A percentile compares a stretch with the other conserved stretches of the same genome.
These are phyloP conservation scores for Garcia nutans DNA, from an alignment of 345 rosid species.

Conservation along the genomic window DNA sequence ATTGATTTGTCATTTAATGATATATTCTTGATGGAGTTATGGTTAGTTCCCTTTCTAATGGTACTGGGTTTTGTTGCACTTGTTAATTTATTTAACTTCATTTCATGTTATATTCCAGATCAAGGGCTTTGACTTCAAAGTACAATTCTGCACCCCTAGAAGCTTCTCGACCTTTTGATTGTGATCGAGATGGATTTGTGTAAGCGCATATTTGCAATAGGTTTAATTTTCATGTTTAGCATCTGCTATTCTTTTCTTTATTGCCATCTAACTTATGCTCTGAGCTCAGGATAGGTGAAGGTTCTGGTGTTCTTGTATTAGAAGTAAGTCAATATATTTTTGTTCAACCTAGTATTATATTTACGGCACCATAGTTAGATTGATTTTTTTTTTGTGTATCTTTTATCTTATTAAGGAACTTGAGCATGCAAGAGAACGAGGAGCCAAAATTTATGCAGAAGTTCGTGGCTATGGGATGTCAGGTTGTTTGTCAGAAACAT, in stretches of 20 bases:
- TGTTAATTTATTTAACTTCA: slow-evolving; percentile 2
- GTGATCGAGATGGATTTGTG: slow-evolving; percentile 96
- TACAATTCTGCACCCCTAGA: slow-evolving; percentile 73
- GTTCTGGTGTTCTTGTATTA: slow-evolving; percentile 76
- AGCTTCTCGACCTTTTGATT: slow-evolving; percentile 95
- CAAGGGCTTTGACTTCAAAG: slow-evolving; percentile 83
- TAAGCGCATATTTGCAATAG: slow-evolving; percentile 39
- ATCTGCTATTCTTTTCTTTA: background rate
- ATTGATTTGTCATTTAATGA: background rate
- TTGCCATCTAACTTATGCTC: slow-evolving; percentile 21
- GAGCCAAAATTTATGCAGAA: slow-evolving; percentile 88
- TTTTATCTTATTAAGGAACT: slow-evolving; percentile 51
- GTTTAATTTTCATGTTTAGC: slow-evolving; percentile 12
- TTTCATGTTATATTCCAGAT: slow-evolving; percentile 43
- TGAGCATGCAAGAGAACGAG: slow-evolving; percentile 86
- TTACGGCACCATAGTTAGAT: slow-evolving; percentile 3
- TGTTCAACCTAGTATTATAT: background rate
- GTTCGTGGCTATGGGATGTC: slow-evolving; percentile 98
- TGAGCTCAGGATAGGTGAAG: slow-evolving; percentile 88
- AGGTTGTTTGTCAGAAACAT: slow-evolving; percentile 43
- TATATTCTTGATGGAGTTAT: slow-evolving; percentile 9
- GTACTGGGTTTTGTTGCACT: background rate
- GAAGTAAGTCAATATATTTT: slow-evolving; percentile 56
- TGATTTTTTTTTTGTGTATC: slow-evolving; percentile 13
- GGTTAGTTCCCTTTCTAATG: background rate